Evolutionary conservation across 1,284 basidiomycete genomes (phyloP), one percentile per base, ranked within the genome.

Genomic region (Testicularia cyperi): DNA sequence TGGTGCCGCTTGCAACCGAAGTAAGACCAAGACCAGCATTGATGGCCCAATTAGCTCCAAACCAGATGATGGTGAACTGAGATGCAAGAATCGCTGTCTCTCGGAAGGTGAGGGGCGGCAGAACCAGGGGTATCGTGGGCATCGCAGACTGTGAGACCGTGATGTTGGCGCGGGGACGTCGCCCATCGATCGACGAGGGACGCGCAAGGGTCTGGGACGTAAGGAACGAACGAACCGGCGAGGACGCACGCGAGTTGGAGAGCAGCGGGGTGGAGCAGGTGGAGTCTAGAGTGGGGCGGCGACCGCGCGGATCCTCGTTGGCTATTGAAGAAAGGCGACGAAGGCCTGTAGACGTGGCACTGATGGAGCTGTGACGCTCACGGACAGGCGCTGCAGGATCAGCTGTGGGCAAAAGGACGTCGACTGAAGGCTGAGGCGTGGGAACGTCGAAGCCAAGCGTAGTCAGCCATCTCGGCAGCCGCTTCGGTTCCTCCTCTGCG

Each of bases 1-100:
- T 75, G 1, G 74, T 76, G 0, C 70, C 70, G 31, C 71, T 74
- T 4, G 74, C 74, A 7, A 76, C 74, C 4, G 64, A 68, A 1
- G 74, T 76, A 27, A 70, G 44, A 0, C 68, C 72, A 14, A 76
- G 38, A 8, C 61, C 64, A 4, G 71, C 65, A 21, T 74, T 73
- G 43, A 75, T 68, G n/a, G 61, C 54, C 65, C 65, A 74, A 25
- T 76, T 76, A 14, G 74, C 74, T 2, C 62, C 62, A 35, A 76
- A 75, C 74, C 74, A 76, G 24, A 75, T 64, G 13, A 70, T 30
- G 7, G 72, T 72, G 34, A 76, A 76, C 19, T 72, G 64, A 15
- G 55, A 52, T 6, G 74, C 67, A 0, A 76, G 46, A 5, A 58
- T 19, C 2, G 54, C 65, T 1, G 74, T 76, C 40, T 76, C 56